These are phyloP conservation scores for Candolleomyces aberdarensis DNA, from an alignment of 768 basidiomycete species.

Conservation along the genomic window DNA sequence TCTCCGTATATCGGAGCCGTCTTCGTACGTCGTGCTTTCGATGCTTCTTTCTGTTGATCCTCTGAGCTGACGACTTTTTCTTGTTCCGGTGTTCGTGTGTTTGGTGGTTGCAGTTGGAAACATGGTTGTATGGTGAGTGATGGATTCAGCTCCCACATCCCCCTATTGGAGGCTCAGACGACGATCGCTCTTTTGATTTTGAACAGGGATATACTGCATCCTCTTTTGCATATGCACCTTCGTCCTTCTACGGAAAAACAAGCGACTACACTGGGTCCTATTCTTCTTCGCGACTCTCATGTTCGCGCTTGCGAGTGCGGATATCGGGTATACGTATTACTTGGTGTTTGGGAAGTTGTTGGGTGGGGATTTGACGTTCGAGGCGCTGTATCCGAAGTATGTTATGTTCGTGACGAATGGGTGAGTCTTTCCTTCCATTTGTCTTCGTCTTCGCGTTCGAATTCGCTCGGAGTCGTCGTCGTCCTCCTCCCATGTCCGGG, in stretches of 20 bases:
- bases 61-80: neutral
- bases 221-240: constrained; percentile 33
- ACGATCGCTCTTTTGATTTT: neutral
- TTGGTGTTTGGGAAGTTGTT: constrained; percentile 25
- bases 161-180: neutral
- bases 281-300: constrained; percentile 30
- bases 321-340: constrained; percentile 30
- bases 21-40: neutral
- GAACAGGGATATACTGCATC: constrained; percentile 31
- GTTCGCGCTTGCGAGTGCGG: constrained; percentile 32
- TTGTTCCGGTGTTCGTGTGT: neutral
- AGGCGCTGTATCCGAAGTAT: constrained; percentile 28
- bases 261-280: constrained; percentile 24
- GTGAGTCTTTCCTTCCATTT: constrained; percentile 19
- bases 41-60: neutral
- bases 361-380: constrained; percentile 15
- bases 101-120: constrained; percentile 4
- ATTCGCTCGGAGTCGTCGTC: neutral
- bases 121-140: constrained; percentile 5
- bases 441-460: neutral
- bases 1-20: constrained; percentile 5
- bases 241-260: constrained; percentile 27
- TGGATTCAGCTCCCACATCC: neutral
- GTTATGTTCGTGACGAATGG: constrained; percentile 37
- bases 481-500: neutral